Conservation (phyloP, 2,329 filamentous ascomycete genomes). For the Penicillium sp. region DNA sequence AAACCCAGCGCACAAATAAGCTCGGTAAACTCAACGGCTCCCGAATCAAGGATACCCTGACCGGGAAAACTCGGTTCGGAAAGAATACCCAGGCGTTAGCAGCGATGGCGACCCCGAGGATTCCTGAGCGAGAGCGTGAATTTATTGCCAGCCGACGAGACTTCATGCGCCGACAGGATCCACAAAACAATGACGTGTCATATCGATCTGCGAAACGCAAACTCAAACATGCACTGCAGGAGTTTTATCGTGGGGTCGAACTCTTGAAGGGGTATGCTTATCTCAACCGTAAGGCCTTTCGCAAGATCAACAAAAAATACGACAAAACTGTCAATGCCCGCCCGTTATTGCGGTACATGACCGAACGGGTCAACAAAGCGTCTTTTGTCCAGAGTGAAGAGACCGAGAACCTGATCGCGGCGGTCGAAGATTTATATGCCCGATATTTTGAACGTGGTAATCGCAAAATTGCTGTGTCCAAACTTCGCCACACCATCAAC, state of each 20-base stretch:
- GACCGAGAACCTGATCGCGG: constrained; percentile 75
- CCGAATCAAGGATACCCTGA: constrained; percentile 43
- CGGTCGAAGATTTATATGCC: constrained; percentile 87
- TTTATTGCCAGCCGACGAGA: constrained; percentile 44
- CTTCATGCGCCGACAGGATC: constrained; percentile 49
- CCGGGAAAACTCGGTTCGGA: constrained; percentile 51
- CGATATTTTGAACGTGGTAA: constrained; percentile 93
- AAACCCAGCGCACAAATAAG: constrained; percentile 22
- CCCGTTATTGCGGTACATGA: constrained; percentile 78
- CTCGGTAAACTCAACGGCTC: constrained; percentile 26
- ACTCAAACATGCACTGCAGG: constrained; percentile 84
- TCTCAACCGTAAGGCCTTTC: constrained; percentile 87
- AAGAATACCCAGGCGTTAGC: constrained; percentile 57
- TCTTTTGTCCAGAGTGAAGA: constrained; percentile 91
- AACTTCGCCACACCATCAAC: constrained; percentile 71
- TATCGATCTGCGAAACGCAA: constrained; percentile 89
- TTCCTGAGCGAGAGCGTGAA: constrained; percentile 30
- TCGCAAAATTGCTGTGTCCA: constrained; percentile 84
- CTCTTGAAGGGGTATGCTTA: constrained; percentile 88
- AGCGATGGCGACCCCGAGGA: constrained; percentile 44
- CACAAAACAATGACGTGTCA: constrained; percentile 61
- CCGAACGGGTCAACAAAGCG: constrained; percentile 84
- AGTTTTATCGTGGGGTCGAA: constrained; percentile 90
- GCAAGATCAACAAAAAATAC: constrained; percentile 98
- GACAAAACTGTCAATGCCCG: constrained; percentile 84